Evolutionary conservation across 371 early-diverging fungal species (phyloP).

Genomic region (Syncephalastrum racemosum): DNA sequence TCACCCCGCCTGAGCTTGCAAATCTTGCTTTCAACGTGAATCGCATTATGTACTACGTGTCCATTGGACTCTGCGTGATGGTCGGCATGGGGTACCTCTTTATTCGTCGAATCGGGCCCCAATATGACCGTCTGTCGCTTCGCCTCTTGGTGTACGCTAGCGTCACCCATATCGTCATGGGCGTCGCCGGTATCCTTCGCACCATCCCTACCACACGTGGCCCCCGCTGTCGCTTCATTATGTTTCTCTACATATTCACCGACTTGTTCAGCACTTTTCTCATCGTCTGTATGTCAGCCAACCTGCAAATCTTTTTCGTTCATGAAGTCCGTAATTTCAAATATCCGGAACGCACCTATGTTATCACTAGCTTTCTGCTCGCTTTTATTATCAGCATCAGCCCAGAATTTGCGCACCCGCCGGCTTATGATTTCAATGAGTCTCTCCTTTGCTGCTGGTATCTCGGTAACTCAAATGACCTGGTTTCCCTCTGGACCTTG

Average conservation of each 20-base stretch:
- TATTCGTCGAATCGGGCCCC: conserved; percentile 7
- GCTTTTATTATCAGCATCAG: conserved; percentile 8
- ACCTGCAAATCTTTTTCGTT: conserved; percentile 15
- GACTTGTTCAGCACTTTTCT: conserved; percentile 10
- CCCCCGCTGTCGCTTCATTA: conserved; percentile 10
- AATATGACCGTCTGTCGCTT: conserved; percentile 15
- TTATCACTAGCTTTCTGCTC: not conserved
- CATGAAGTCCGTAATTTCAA: not conserved
- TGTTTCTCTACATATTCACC: conserved; percentile 16
- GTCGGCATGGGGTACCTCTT: conserved; percentile 11
- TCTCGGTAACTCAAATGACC: not conserved
- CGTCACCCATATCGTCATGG: conserved; percentile 9
- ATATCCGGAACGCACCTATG: conserved; percentile 11
- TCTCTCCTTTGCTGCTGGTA: conserved; percentile 15
- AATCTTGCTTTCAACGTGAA: conserved; percentile 3
- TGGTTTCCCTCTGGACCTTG: conserved; percentile 8
- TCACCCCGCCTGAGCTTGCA: not conserved
- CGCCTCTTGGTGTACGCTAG: conserved; percentile 18
- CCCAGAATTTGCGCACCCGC: conserved; percentile 5
- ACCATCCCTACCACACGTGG: not conserved
- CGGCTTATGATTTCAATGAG: conserved; percentile 7
- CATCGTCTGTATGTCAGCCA: conserved; percentile 18
- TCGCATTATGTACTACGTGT: conserved; percentile 12
- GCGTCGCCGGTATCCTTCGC: conserved; percentile 8
- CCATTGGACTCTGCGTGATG: conserved; percentile 9